Evolutionary conservation across 2,329 filamentous ascomycete species (phyloP).

Genomic region (Aschersonia sp.): DNA sequence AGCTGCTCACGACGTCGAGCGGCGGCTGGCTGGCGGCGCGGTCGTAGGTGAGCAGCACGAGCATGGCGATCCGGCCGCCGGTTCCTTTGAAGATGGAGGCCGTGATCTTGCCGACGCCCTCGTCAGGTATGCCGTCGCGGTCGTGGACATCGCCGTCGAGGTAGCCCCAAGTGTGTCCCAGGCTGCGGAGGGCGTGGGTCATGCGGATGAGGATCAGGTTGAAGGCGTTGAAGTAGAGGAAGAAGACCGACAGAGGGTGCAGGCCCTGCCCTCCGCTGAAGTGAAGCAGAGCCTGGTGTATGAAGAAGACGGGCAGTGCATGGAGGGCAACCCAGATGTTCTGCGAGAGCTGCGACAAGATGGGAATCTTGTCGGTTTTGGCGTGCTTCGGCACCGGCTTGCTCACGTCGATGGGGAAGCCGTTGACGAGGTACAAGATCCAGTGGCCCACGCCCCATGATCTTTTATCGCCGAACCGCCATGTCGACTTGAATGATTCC

Average conservation of each 20-base stretch:
- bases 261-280: neutral
- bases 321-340: conserved; percentile 25
- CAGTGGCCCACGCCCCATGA: conserved; percentile 1
- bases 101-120: conserved; percentile 18
- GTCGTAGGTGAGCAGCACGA: conserved; percentile 9
- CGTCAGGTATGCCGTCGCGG: conserved; percentile 21
- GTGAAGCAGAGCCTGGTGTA: conserved; percentile 17
- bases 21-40: conserved; percentile 4
- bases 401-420: neutral
- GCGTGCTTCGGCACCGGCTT: conserved; percentile 1
- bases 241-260: neutral
- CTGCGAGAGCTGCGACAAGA: conserved; percentile 17
- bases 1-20: conserved; percentile 3
- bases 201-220: conserved; percentile 1
- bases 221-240: conserved; percentile 2
- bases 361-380: conserved; percentile 10
- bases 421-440: neutral
- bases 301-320: conserved; percentile 17
- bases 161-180: conserved; percentile 23
- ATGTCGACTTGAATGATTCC: conserved; percentile 1
- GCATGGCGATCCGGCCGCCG: conserved; percentile 17
- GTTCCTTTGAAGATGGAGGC: conserved; percentile 17
- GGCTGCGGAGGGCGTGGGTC: conserved; percentile 9
- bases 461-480: neutral
- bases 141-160: conserved; percentile 27